Base-by-base conservation (phyloP, 2,329 filamentous ascomycete species). In the Epichloe scottii region DNA sequence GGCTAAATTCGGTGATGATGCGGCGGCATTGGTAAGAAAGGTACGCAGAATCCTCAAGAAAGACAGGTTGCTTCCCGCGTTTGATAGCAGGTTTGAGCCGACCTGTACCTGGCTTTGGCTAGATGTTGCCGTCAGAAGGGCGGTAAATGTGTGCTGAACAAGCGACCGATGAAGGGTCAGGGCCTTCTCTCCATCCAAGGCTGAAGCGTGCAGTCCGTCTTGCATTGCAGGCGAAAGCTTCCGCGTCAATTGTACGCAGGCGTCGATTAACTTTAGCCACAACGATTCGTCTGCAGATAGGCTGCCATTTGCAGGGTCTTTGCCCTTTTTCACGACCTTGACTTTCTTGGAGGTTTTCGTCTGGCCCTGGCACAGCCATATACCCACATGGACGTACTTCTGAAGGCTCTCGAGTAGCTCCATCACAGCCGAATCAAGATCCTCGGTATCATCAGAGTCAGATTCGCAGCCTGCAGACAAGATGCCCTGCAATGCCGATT, bases 331-430 rank as follows among this genome's bases (percentile, higher is more conserved):
- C 4, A 77, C 68, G 19, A 68, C 65, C 56, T 66, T 72, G 49
- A 63, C 59, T 53, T 69, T 68, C 53, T 71, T 75, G 5, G 72
- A 67, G 0, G 76, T 78, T 60, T 85, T 87, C 46, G 81, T 88
- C 63, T 95, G 89, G 1, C 85, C 82, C 66, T 94, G 88, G 59
- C 93, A 97, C 12, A 98, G 73, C 93, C 93, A 98, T 48, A 95
- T 91, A 14, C 94, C 93, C 1, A 98, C 88, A 56, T 89, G 84
- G 1, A 85, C 82, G 67, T 95, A 97, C 64, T 95, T 96, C 54
- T 94, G 84, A 17, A 98, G 71, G 0, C 85, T 82, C 52, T 81
- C 78, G 4, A 95, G 74, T 1, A 95, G 74, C 51, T 90, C 85
- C 51, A 85, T 79, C 0, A 85, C 80, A 0, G 85, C 79, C 55